These are phyloP conservation scores for Roridomyces roridus DNA, from an alignment of 768 basidiomycete genomes.

Conservation along the genomic window DNA sequence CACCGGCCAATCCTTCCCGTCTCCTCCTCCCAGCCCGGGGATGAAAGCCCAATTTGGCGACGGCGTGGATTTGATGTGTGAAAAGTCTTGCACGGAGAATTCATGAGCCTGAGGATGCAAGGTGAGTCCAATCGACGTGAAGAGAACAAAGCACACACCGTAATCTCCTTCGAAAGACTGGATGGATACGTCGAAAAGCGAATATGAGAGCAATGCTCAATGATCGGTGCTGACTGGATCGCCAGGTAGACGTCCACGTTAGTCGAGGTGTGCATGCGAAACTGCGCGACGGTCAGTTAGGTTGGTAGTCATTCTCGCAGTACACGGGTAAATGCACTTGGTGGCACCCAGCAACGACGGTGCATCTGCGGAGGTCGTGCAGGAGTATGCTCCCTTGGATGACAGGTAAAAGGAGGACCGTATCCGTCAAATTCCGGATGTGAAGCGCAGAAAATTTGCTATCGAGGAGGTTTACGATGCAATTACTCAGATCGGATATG, in stretches of 20 bases:
- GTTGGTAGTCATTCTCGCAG: neutral
- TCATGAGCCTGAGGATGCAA: conserved; percentile 32
- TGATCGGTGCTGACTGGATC: conserved; percentile 75
- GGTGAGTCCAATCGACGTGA: neutral
- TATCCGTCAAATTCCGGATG: conserved; percentile 61
- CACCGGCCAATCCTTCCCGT: conserved; percentile 29
- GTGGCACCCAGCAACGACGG: conserved; percentile 77
- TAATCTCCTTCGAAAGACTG: conserved; percentile 26
- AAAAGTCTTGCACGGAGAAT: conserved; percentile 80
- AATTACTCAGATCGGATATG: conserved; percentile 68
- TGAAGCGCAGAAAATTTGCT: conserved; percentile 61
- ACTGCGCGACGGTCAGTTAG: conserved; percentile 49
- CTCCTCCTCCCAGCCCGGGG: neutral
- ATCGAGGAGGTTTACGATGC: conserved; percentile 71
- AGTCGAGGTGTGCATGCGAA: conserved; percentile 84
- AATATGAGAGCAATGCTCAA: conserved; percentile 73
- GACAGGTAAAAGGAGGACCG: conserved; percentile 68
- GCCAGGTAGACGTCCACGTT: conserved; percentile 70
- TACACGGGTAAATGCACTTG: conserved; percentile 58
- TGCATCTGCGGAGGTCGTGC: conserved; percentile 64
- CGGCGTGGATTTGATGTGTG: conserved; percentile 75
- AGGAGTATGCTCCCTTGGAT: conserved; percentile 78
- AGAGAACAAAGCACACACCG: conserved; percentile 3
- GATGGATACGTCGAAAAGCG: conserved; percentile 70
- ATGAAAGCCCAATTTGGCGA: conserved; percentile 78